Conservation (phyloP, 495 filamentous ascomycete species). For the Penicillium parvum region DNA sequence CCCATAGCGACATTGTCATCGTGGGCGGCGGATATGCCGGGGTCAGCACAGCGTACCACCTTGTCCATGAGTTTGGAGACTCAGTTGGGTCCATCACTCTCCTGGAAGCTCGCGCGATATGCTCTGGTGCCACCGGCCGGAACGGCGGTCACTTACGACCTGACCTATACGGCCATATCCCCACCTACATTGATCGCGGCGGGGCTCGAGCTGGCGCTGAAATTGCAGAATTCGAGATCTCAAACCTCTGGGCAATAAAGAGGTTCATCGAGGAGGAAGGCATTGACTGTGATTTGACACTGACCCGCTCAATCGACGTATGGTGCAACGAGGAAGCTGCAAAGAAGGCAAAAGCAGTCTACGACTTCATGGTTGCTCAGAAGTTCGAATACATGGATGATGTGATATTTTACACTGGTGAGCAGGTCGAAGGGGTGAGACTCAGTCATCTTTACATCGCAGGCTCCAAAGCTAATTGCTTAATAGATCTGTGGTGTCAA, state of each 20-base stretch:
- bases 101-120: slow-evolving; percentile 34
- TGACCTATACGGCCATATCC: slow-evolving; percentile 31
- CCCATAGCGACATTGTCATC: slow-evolving; percentile 56
- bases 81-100: slow-evolving; percentile 25
- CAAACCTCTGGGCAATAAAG: slow-evolving; percentile 29
- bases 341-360: slow-evolving; percentile 23
- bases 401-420: slow-evolving; percentile 24
- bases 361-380: slow-evolving; percentile 21
- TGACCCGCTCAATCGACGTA: slow-evolving; percentile 35
- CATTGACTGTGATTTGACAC: slow-evolving; percentile 39
- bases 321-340: slow-evolving; percentile 30
- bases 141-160: slow-evolving; percentile 36
- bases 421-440: slow-evolving; percentile 29
- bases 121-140: slow-evolving; percentile 39
- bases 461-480: too few relatives aligned
- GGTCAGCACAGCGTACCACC: slow-evolving; percentile 54
- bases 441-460: too few relatives aligned
- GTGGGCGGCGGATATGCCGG: slow-evolving; percentile 71
- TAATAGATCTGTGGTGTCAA: slow-evolving; percentile 33
- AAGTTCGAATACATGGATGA: slow-evolving; percentile 29
- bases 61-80: slow-evolving; percentile 34
- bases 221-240: slow-evolving; percentile 29
- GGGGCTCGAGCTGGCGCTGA: slow-evolving; percentile 18
- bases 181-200: slow-evolving; percentile 22
- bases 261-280: slow-evolving; percentile 29